Conservation (phyloP, 257 asterid genomes). For the Gentiana dahurica region DNA sequence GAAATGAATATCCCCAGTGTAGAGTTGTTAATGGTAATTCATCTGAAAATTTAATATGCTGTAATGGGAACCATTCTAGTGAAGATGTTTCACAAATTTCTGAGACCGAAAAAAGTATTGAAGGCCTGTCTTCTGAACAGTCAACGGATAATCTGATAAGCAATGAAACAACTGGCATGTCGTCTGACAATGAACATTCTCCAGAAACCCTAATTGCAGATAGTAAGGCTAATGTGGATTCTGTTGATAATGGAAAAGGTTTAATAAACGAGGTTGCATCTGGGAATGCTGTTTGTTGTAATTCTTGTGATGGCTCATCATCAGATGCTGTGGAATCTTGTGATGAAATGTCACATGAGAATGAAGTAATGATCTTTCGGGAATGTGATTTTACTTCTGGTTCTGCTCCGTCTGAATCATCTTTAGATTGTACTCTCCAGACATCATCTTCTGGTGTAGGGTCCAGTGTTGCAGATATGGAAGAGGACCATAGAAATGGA, state of each 20-base stretch:
- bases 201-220: constrained; percentile 19
- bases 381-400: constrained; percentile 40
- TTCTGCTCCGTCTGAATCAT: constrained; percentile 41
- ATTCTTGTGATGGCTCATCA: constrained; percentile 17
- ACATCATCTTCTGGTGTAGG: constrained; percentile 37
- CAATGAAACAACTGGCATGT: constrained; percentile 46
- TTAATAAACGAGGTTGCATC: constrained; percentile 18
- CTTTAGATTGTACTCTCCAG: constrained; percentile 31
- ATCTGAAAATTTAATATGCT: constrained; percentile 23
- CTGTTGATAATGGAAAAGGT: constrained; percentile 13
- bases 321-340: constrained; percentile 28
- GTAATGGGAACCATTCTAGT: constrained; percentile 22
- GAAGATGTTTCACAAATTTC: constrained; percentile 28
- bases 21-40: constrained; percentile 33
- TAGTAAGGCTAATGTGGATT: constrained; percentile 18
- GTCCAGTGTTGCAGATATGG: constrained; percentile 50
- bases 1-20: constrained; percentile 23
- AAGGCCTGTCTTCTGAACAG: constrained; percentile 32
- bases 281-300: constrained; percentile 20
- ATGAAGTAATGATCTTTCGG: constrained; percentile 40
- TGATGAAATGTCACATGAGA: constrained; percentile 39
- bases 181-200: constrained; percentile 31
- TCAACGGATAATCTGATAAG: constrained; percentile 17
- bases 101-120: constrained; percentile 33
- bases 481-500: constrained; percentile 35